Base-by-base conservation (phyloP, 2,329 filamentous ascomycete genomes). In the Ramichloridium luteum region DNA sequence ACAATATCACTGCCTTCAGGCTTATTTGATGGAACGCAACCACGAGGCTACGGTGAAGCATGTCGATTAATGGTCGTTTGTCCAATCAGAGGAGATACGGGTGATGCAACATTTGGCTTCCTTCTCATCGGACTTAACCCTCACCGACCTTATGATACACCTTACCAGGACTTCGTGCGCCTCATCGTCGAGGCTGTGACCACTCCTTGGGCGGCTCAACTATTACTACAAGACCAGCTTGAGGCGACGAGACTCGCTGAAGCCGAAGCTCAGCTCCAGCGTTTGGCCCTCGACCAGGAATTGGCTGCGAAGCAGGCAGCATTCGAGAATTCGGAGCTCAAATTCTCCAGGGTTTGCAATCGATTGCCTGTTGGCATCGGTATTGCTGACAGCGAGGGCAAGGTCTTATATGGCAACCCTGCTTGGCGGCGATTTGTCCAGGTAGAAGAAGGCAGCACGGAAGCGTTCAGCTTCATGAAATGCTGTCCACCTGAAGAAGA, bases 241-340 rank as follows among this genome's bases (percentile, higher is more conserved):
- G 20, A 23, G 20, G 20, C 20, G 8, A 23, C 20, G 8, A 23
- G n/a, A 23, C n/a, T 23, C 8, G 8, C n/a, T n/a, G 20, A 23
- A n/a, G 20, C 20, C 8, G 20, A 23, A 23, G 20, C 20, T 23
- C 8, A 8, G 8, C n/a, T 23, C 8, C 8, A 8, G n/a, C 20
- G 20, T 23, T n/a, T 23, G 20, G n/a, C 20, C 8, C 8, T 23
- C 8, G 20, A 23, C 20, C 8, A 23, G 20, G 8, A 23, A 23
- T 23, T 23, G 20, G 20, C 20, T 23, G 20, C 20, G n/a, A 23
- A 23, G 20, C 20, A 23, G n/a, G 20, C 20, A 8, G 20, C 20
- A 23, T 23, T 23, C 20, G 20, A 23, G 20, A 23, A 23, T 23
- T 23, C 20, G 8, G 20, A 23, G 20, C 20, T 23, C 8, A 23